Base-by-base conservation (phyloP, 2,329 filamentous ascomycete species). In the Knufia petricola region DNA sequence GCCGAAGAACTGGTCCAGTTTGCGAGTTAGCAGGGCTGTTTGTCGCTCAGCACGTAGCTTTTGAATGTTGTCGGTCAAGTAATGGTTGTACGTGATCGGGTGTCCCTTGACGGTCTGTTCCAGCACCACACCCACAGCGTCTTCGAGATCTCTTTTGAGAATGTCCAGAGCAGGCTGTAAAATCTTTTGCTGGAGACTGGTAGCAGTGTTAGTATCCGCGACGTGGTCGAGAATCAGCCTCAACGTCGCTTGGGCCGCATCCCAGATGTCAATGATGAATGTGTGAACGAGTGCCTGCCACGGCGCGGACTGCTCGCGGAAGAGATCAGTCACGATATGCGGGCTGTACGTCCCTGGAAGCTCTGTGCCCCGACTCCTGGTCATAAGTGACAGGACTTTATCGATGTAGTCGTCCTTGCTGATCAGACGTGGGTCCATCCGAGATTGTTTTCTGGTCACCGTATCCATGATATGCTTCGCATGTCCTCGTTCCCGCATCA, bases 51-150 rank as follows among this genome's bases (percentile, higher is more conserved):
- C 34, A 3, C 52, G 56, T 17, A 52, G 45, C 10, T 58, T 61
- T 51, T 65, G 61, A 2, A 67, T 42, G 23, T 48, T 64, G 23
- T 65, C 61, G 1, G 59, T 65, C 19, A 65, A 65, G 48, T 65
- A 63, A 41, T 64, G 61, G 46, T 67, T 67, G 50, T 63, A 66
- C 1, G 66, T 67, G 15, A 64, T 60, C 0, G 63, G 60, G 49
- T 64, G 62, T 0, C 63, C 57, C 8, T 61, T 59, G 52, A 65
- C 71, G 60, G 74, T 67, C 4, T 64, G 71, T 9, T 61, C 56
- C 0, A 81, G 59, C 1, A 81, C 56, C 44, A 74, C 68, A 0
- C 50, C 46, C 1, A 62, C 65, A 1, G 58, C 52, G 3, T 50
- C 54, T 8, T 60, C 23, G 3, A 68, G 34, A 42, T 61, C 58